A percentile compares a stretch with the other conserved stretches of the same genome.
These are phyloP conservation scores for Lactarius sp. DNA, from an alignment of 768 basidiomycete species.

Conservation along the genomic window DNA sequence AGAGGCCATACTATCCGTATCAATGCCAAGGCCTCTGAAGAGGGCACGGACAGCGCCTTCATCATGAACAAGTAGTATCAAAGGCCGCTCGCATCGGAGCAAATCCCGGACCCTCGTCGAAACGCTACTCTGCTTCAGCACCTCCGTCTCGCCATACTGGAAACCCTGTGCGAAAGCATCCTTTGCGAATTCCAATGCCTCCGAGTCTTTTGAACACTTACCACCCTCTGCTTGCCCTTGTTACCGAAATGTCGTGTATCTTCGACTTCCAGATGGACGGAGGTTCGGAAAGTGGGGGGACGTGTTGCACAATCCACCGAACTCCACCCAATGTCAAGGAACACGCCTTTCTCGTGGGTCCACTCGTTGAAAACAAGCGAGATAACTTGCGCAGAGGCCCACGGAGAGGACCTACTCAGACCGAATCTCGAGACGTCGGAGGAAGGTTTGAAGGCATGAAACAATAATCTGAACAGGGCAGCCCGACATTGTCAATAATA, in stretches of 20 bases:
- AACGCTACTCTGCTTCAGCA: slow-evolving; percentile 9
- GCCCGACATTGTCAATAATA: background rate
- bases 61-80: slow-evolving; percentile 20
- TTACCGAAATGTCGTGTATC: slow-evolving; percentile 18
- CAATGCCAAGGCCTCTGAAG: slow-evolving; percentile 8
- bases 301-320: slow-evolving; percentile 3
- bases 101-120: slow-evolving; percentile 10
- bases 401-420: slow-evolving; percentile 9
- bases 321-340: slow-evolving; percentile 25
- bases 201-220: background rate
- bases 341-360: slow-evolving; percentile 16
- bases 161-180: slow-evolving; percentile 6
- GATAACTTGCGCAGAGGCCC: slow-evolving; percentile 8
- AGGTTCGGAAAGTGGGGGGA: slow-evolving; percentile 6
- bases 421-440: slow-evolving; percentile 14
- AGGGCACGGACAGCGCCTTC: slow-evolving; percentile 5
- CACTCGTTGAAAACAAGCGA: slow-evolving; percentile 23
- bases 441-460: slow-evolving; percentile 16
- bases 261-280: slow-evolving; percentile 18
- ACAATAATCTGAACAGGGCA: slow-evolving; percentile 13
- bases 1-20: slow-evolving; percentile 4
- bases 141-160: slow-evolving; percentile 12
- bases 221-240: slow-evolving; percentile 14
- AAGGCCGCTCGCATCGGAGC: slow-evolving; percentile 3
- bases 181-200: background rate